Evolutionary conservation across 148 eudicot genomes (phyloP), one percentile per base, ranked within the genome.

Genomic region (Agrostemma githago): DNA sequence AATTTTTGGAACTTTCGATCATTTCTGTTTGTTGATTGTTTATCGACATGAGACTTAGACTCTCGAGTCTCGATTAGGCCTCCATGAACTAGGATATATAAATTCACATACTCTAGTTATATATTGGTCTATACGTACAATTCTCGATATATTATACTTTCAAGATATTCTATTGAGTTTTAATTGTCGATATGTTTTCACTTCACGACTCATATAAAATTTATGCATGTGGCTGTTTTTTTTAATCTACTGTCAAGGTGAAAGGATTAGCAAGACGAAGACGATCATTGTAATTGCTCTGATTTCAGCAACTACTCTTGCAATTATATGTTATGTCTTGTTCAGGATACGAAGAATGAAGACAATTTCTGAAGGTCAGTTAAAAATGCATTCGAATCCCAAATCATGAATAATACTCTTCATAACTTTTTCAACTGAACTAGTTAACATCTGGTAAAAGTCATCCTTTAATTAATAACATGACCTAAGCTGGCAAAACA

Each of bases 261-360:
- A 68, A 10, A 44, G 26, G 43, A 58, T 11, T 66, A 68, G 7
- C 78, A 43, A 62, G 70, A 34, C 80, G 37, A 26, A 68, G 72
- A 43, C 40, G 43, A 41, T 19, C 15, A 15, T 58, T 43, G 3
- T 68, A 42, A 20, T 68, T 20, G 41, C 59, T 34, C 21, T 21
- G 17, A 46, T 76, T 15, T 51, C 72, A 20, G 0, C 44, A 42
- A 10, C 20, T 14, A 42, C 58, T 57, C 42, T 75, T 42, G 65
- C 21, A 6, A 4, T 44, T 68, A 11, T 62, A 0, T 57, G 71
- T 11, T 41, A 48, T 59, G n/a, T 15, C 15, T 58, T 58, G 59
- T 42, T 44, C n/a, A 58, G 46, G 26, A 76, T 20, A 10, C 72
- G 72, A 48, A 68, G 11, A 15, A 68, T 26, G 57, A 68, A 21